A percentile compares a stretch with the other conserved stretches of the same genome.
Evolutionary conservation across 1,284 basidiomycete genomes (phyloP).

Genomic region (Pisolithus thermaeus): DNA sequence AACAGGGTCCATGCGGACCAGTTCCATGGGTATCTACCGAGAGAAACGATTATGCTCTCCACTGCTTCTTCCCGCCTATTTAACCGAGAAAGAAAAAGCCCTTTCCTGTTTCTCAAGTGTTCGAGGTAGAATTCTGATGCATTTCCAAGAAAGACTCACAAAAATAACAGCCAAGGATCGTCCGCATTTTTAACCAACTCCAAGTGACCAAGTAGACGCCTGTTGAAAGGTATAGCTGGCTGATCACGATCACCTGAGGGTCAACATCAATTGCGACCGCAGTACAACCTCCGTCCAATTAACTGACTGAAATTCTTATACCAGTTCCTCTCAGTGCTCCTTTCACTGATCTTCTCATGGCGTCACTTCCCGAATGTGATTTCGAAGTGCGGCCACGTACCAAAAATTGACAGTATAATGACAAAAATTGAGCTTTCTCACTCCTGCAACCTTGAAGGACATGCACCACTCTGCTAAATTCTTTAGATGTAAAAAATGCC

Average conservation of each 20-base stretch:
- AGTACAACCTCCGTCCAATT: background rate
- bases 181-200: slow-evolving; percentile 48
- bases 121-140: slow-evolving; percentile 4
- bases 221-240: slow-evolving; percentile 65
- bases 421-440: slow-evolving; percentile 72
- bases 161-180: slow-evolving; percentile 84
- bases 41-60: slow-evolving; percentile 73
- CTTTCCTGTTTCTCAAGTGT: slow-evolving; percentile 48
- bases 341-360: slow-evolving; percentile 53
- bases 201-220: slow-evolving; percentile 55
- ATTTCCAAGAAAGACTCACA: slow-evolving; percentile 45
- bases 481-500: slow-evolving; percentile 72
- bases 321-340: slow-evolving; percentile 63
- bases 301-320: slow-evolving; percentile 65
- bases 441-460: slow-evolving; percentile 60
- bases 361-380: slow-evolving; percentile 3
- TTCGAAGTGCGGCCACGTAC: slow-evolving; percentile 43
- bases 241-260: slow-evolving; percentile 66
- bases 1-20: slow-evolving; percentile 92
- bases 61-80: slow-evolving; percentile 82
- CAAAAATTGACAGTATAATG: slow-evolving; percentile 79
- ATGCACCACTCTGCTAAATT: slow-evolving; percentile 73
- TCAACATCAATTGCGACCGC: background rate
- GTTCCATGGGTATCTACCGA: slow-evolving; percentile 86
- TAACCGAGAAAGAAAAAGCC: slow-evolving; percentile 74